Percentiles rank a stretch among this genome's conserved stretches.
phyloP scores from a whole-genome alignment of 176 grass and related monocot species.

The Avena eriantha region DNA sequence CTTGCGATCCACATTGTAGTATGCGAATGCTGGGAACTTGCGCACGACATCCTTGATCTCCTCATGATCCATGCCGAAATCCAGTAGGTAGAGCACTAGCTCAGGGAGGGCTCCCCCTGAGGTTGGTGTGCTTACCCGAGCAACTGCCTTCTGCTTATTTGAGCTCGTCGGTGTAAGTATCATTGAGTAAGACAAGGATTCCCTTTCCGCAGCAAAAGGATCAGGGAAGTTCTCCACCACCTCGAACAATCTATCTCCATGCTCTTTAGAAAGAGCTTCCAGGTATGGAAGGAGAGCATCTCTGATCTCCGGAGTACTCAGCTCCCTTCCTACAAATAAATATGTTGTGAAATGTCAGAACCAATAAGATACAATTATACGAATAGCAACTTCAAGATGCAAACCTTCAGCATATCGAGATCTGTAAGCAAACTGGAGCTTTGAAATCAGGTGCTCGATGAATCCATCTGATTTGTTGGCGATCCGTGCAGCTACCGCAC shows the following conservation, averaged over 20 bases:
- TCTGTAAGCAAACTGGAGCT: conserved; percentile 76
- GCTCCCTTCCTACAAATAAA: conserved; percentile 81
- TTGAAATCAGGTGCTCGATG: conserved; percentile 75
- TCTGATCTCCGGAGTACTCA: conserved; percentile 92
- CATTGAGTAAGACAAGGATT: conserved; percentile 43
- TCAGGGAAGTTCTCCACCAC: conserved; percentile 81
- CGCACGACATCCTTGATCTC: conserved; percentile 64
- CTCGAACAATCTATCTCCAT: conserved; percentile 64
- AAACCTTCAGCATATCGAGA: conserved; percentile 86
- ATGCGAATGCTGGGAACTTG: conserved; percentile 78
- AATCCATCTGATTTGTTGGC: conserved; percentile 92
- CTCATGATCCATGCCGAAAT: conserved; percentile 69
- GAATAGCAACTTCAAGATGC: not conserved
- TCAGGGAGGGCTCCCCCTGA: conserved; percentile 61
- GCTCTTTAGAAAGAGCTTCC: conserved; percentile 73
- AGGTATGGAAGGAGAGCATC: conserved; percentile 68
- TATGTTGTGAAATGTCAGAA: not conserved
- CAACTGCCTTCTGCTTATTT: conserved; percentile 77
- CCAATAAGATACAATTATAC: not conserved
- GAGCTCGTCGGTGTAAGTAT: conserved; percentile 53
- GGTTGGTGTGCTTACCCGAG: conserved; percentile 60
- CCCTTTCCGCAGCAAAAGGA: conserved; percentile 58
- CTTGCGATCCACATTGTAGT: conserved; percentile 82
- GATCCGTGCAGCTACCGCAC: conserved; percentile 62
- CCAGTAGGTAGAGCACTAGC: conserved; percentile 69